Evolutionary conservation across 2,329 filamentous ascomycete species (phyloP).

Genomic region (Davidsoniella neocaledoniae): DNA sequence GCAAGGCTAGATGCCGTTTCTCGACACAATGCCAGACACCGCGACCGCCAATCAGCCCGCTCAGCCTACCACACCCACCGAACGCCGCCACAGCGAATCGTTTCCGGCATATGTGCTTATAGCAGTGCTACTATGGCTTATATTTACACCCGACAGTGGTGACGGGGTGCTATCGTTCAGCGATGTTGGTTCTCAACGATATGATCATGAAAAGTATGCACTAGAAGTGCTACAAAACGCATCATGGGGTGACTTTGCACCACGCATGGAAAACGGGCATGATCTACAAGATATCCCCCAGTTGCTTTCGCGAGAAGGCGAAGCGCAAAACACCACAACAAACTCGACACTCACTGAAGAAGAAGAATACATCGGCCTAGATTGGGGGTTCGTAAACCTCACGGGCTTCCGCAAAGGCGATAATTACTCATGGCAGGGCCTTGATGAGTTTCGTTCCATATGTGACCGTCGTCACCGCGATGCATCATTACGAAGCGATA

Average conservation of each 20-base stretch:
- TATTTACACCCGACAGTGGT: constrained; percentile 7
- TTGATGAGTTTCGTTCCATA: constrained; percentile 36
- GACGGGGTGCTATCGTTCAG: constrained; percentile 20
- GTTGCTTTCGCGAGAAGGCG: constrained; percentile 13
- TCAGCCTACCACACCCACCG: background rate
- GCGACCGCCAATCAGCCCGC: background rate
- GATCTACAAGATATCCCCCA: constrained; percentile 11
- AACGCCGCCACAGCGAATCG: constrained; percentile 3
- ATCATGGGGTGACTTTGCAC: constrained; percentile 43
- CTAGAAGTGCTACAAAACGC: constrained; percentile 38
- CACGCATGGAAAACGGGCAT: constrained; percentile 17
- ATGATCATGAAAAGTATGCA: constrained; percentile 34
- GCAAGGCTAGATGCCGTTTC: constrained; percentile 2
- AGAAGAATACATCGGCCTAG: constrained; percentile 7
- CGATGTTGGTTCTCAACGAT: constrained; percentile 20
- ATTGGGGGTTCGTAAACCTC: constrained; percentile 43
- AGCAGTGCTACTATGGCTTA: constrained; percentile 10
- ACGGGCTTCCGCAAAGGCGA: constrained; percentile 62
- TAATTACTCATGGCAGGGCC: constrained; percentile 60
- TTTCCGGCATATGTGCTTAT: constrained; percentile 8
- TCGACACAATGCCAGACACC: constrained; percentile 2
- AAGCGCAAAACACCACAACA: background rate
- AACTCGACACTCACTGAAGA: constrained; percentile 7
- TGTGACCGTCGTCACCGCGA: constrained; percentile 34
- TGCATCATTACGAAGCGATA: constrained; percentile 24